Conservation (phyloP, 2,329 filamentous ascomycete genomes). For the Cyphellophora europaea region DNA sequence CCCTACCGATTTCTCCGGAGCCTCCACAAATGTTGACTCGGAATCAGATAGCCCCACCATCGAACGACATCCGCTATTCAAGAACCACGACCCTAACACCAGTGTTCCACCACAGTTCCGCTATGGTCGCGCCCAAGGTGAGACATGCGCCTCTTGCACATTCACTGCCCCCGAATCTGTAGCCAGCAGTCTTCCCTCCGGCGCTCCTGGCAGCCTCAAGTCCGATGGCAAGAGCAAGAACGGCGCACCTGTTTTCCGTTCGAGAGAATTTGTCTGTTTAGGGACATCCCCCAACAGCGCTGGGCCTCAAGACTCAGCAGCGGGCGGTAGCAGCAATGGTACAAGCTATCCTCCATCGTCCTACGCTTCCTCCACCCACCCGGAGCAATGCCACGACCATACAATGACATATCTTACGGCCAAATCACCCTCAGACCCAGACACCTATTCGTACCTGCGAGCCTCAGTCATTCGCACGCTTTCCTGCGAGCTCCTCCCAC, state of each 20-base stretch:
- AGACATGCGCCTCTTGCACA: conserved; percentile 49
- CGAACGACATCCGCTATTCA: conserved; percentile 44
- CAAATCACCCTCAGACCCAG: conserved; percentile 43
- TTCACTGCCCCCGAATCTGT: conserved; percentile 46
- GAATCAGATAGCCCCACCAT: conserved; percentile 24
- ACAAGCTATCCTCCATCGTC: conserved; percentile 21
- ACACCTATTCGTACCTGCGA: conserved; percentile 45
- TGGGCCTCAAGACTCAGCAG: conserved; percentile 19
- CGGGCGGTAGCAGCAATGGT: conserved; percentile 19
- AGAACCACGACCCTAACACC: conserved; percentile 7
- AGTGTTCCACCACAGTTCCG: conserved; percentile 17
- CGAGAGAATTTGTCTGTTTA: conserved; percentile 43
- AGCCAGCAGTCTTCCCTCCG: conserved; percentile 43
- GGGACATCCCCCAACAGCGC: conserved; percentile 19
- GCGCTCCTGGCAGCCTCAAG: conserved; percentile 41
- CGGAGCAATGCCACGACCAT: conserved; percentile 39
- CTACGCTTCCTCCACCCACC: conserved; percentile 8
- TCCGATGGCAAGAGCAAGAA: conserved; percentile 40
- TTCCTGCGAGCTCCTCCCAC: conserved; percentile 47
- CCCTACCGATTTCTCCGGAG: conserved; percentile 22
- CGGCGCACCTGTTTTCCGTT: conserved; percentile 46
- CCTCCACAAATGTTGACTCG: conserved; percentile 18
- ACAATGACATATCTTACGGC: conserved; percentile 50
- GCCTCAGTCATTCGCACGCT: conserved; percentile 50
- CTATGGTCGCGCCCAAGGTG: conserved; percentile 35